A percentile compares a stretch with the other conserved stretches of the same genome.
These are phyloP conservation scores for Tylopilus sp. DNA, from an alignment of 1,284 basidiomycete species.

Conservation along the genomic window DNA sequence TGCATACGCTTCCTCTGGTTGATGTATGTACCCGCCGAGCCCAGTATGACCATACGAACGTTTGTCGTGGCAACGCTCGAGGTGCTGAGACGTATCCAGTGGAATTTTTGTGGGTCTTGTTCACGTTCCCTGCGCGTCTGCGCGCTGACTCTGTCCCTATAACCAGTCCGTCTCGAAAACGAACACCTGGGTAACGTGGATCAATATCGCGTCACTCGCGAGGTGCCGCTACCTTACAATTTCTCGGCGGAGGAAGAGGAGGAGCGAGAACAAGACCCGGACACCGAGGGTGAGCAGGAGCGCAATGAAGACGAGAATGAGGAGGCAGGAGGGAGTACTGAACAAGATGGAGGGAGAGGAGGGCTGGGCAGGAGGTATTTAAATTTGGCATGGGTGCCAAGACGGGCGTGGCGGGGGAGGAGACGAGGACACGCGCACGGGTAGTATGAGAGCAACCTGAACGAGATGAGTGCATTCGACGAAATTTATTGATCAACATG, in stretches of 20 bases:
- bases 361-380: too few species aligned
- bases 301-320: neutral
- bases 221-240: slow-evolving; percentile 81
- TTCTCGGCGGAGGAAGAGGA: slow-evolving; percentile 38
- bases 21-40: slow-evolving; percentile 75
- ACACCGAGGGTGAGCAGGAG: neutral
- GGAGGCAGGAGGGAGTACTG: too few species aligned
- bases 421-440: neutral
- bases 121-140: neutral
- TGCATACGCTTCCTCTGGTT: slow-evolving; percentile 87
- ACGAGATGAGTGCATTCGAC: neutral
- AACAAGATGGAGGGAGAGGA: too few species aligned
- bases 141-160: neutral
- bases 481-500: neutral
- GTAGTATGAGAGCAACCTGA: neutral
- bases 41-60: slow-evolving; percentile 67
- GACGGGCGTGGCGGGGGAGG: neutral
- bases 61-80: slow-evolving; percentile 84
- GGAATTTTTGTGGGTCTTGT: slow-evolving; percentile 86
- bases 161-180: slow-evolving; percentile 82
- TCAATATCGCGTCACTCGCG: slow-evolving; percentile 85
- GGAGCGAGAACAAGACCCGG: neutral
- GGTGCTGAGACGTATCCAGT: slow-evolving; percentile 87
- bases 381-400: neutral
- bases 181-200: slow-evolving; percentile 90